Evolutionary conservation across 768 basidiomycete genomes (phyloP).

Genomic region (Hebeloma cylindrosporum): DNA sequence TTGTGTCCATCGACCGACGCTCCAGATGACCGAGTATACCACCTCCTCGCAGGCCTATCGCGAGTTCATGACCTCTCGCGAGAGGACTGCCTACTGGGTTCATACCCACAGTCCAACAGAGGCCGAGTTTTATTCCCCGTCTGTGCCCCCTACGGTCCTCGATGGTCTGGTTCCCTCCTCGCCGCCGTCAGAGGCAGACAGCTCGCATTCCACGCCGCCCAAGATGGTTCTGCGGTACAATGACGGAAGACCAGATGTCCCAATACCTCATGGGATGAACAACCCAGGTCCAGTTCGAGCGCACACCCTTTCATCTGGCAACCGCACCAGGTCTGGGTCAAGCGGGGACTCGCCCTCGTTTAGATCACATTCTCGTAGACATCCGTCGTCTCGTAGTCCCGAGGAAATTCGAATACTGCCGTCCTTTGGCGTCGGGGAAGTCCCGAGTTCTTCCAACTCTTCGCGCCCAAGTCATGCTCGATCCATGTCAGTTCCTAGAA

Average conservation of each 20-base stretch:
- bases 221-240: slow-evolving; percentile 70
- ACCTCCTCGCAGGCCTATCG: slow-evolving; percentile 57
- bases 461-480: slow-evolving; percentile 38
- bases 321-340: slow-evolving; percentile 42
- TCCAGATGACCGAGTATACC: slow-evolving; percentile 63
- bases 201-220: slow-evolving; percentile 58
- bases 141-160: slow-evolving; percentile 52
- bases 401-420: slow-evolving; percentile 68
- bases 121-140: slow-evolving; percentile 54
- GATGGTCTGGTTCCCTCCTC: slow-evolving; percentile 41
- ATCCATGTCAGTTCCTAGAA: slow-evolving; percentile 48
- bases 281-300: slow-evolving; percentile 23
- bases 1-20: slow-evolving; percentile 15
- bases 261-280: slow-evolving; percentile 46
- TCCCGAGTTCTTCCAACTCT: slow-evolving; percentile 33
- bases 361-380: slow-evolving; percentile 28
- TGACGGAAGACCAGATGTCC: slow-evolving; percentile 63
- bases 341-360: slow-evolving; percentile 31
- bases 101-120: slow-evolving; percentile 38
- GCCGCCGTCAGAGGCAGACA: slow-evolving; percentile 49
- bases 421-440: slow-evolving; percentile 42
- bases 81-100: slow-evolving; percentile 70
- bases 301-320: slow-evolving; percentile 28
- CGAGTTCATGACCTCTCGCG: slow-evolving; percentile 56
- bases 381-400: slow-evolving; percentile 35